phyloP scores from a whole-genome alignment of 371 early-diverging fungal species.

The Apophysomyces ossiformis region DNA sequence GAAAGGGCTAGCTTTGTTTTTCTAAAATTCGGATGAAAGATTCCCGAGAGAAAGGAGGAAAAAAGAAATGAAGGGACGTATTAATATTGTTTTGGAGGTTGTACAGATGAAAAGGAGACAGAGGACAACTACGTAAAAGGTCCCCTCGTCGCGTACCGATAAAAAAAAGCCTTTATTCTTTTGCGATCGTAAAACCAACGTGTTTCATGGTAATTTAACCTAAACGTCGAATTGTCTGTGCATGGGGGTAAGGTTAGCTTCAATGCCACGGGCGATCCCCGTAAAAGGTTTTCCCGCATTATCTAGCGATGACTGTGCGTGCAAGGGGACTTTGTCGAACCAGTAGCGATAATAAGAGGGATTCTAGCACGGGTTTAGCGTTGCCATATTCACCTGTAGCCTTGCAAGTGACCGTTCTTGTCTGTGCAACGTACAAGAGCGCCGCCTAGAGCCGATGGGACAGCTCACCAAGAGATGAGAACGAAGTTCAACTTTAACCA shows the following conservation, averaged over 20 bases:
- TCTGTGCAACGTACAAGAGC: slow-evolving; percentile 5
- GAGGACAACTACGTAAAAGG: background rate
- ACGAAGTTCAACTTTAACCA: slow-evolving; percentile 7
- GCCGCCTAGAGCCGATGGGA: slow-evolving; percentile 8
- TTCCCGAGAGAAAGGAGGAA: background rate
- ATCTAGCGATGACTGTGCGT: slow-evolving; percentile 7
- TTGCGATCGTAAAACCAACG: slow-evolving; percentile 11
- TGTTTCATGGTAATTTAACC: slow-evolving; percentile 8
- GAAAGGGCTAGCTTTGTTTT: background rate
- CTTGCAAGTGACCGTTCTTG: slow-evolving; percentile 1
- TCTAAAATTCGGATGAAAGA: background rate
- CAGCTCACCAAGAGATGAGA: background rate
- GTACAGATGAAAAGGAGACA: background rate
- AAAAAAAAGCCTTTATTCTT: background rate
- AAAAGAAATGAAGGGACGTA: background rate
- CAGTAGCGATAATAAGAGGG: slow-evolving; percentile 4
- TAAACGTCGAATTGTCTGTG: background rate
- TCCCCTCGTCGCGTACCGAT: background rate
- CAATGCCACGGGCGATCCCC: slow-evolving; percentile 1
- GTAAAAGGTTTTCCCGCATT: slow-evolving; percentile 5
- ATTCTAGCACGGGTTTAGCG: slow-evolving; percentile 6
- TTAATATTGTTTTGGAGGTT: slow-evolving; percentile 6
- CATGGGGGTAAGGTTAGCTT: slow-evolving; percentile 9
- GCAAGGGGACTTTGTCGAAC: slow-evolving; percentile 11
- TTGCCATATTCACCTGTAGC: slow-evolving; percentile 2